Evolutionary conservation across 1,284 basidiomycete species (phyloP), one percentile per base, ranked within the genome.

Genomic region (Ustilago tritici): DNA sequence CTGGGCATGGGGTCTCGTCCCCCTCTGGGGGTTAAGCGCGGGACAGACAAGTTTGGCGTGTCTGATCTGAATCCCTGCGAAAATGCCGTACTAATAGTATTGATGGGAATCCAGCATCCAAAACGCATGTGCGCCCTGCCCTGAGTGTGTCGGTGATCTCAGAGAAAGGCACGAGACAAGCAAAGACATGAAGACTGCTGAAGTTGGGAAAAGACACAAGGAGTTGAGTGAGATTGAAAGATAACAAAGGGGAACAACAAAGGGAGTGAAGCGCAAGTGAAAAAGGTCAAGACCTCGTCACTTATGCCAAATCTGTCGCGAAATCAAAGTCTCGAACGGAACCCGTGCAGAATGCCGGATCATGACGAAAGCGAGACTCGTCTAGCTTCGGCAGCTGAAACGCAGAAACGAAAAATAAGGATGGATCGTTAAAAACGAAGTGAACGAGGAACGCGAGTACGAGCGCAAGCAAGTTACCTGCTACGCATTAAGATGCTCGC

Each of bases 351-450:
- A 28, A 28, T 3, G 3, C 2, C 23, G 23, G 23, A 28, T 28
- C 23, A 28, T 28, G 23, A 28, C 10, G 7, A n/a, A 6, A 19
- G 4, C 9, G n/a, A 11, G 2, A 19, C 14, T 46, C 19, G 7
- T 46, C 43, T 46, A 46, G 43, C 43, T 46, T 46, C 43, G 43
- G 43, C 43, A 46, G 43, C 43, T 46, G 43, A 41, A 38, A 38
- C 14, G 36, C 36, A 14, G 14, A 38, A 38, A 38, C 36, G 36
- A 14, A 38, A 38, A 38, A 38, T 38, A 46, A 7, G n/a, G n/a
- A 11, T 9, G 15, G 7, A 19, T 4, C 11, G 19, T 46, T 46
- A 19, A 19, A 46, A 1, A 3, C 43, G 23, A 46, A 19, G 19
- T 46, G 43, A 46, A 46, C 6, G 8, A 46, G 19, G 23, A 19